Conservation (phyloP, 2,329 filamentous ascomycete genomes). For the Scedosporium apiospermum region DNA sequence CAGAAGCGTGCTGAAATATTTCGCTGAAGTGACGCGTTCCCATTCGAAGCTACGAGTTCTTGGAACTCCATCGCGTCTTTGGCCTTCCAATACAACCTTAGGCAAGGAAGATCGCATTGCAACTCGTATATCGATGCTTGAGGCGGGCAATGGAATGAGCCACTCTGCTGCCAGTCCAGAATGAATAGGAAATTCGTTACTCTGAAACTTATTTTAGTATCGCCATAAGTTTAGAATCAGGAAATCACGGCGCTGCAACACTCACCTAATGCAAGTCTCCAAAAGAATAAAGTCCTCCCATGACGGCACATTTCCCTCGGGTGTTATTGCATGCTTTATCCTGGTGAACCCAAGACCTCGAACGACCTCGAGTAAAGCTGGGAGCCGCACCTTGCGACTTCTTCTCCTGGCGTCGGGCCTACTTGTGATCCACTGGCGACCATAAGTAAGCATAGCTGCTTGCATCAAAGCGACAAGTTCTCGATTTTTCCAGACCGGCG, state of each 20-base stretch:
- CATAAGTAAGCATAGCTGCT: not conserved
- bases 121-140: not conserved
- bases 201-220: not conserved
- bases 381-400: not conserved
- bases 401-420: not conserved
- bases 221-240: not conserved
- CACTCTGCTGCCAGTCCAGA: not conserved
- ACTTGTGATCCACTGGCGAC: not conserved
- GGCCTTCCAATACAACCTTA: not conserved
- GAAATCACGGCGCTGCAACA: not conserved
- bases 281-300: not conserved
- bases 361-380: not conserved
- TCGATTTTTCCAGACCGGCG: not conserved
- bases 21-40: not conserved
- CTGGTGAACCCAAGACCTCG: not conserved
- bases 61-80: not conserved
- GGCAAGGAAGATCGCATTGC: not conserved
- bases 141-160: not conserved
- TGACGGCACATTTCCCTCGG: not conserved
- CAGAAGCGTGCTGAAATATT: not conserved
- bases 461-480: not conserved
- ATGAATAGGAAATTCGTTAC: not conserved
- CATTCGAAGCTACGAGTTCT: not conserved
- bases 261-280: not conserved
- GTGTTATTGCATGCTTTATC: not conserved